Evolutionary conservation across 148 eudicot species (phyloP).

Genomic region (Dianthus caryophyllus): DNA sequence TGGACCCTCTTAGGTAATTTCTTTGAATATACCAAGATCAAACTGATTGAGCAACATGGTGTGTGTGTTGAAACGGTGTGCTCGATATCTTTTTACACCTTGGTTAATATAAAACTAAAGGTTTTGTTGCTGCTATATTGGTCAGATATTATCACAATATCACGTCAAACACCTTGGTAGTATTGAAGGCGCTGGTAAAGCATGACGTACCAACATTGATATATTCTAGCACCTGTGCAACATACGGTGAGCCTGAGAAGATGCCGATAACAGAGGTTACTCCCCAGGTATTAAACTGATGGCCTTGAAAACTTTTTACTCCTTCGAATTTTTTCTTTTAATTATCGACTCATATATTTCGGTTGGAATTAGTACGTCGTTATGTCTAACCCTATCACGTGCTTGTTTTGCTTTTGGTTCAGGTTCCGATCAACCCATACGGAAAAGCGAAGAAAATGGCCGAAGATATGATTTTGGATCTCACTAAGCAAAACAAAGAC

Average conservation of each 20-base stretch:
- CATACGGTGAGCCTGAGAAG: conserved; percentile 93
- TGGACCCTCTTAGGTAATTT: conserved; percentile 74
- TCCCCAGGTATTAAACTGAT: conserved; percentile 58
- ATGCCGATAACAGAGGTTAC: conserved; percentile 97
- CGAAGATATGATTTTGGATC: conserved; percentile 91
- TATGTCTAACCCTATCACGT: neutral
- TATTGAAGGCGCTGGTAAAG: conserved; percentile 80
- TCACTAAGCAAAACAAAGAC: conserved; percentile 52
- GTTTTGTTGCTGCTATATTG: conserved; percentile 1
- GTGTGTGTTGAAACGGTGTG: too few relatives aligned
- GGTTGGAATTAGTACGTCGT: neutral
- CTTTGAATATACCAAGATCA: too few relatives aligned
- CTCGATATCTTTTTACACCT: neutral
- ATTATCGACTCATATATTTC: neutral
- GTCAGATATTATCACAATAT: conserved; percentile 93
- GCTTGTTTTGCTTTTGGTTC: conserved; percentile 26
- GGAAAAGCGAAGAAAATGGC: conserved; percentile 99
- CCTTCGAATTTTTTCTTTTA: neutral
- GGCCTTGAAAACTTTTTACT: conserved; percentile 6
- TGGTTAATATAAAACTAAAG: neutral
- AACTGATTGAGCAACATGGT: too few relatives aligned
- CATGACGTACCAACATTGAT: conserved; percentile 72
- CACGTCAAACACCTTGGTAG: conserved; percentile 80
- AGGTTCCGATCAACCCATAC: conserved; percentile 93
- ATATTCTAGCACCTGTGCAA: conserved; percentile 99